Conservation (phyloP, 129 eudicot species). For the Rutidosis leptorrhynchoides region DNA sequence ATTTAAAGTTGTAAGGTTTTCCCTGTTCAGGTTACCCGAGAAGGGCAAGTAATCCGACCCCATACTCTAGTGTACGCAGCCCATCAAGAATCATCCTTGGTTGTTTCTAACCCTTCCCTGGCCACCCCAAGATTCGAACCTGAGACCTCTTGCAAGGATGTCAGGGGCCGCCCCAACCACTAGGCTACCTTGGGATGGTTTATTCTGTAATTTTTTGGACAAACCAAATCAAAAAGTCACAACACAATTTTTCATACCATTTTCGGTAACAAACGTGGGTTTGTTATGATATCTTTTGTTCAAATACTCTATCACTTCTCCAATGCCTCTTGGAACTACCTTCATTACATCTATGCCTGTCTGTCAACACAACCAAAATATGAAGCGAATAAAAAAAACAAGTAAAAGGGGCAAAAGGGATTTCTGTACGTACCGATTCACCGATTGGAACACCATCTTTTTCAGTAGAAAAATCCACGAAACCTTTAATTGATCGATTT, state of each 20-base stretch:
- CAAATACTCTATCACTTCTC: conserved; percentile 47
- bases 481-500: conserved; percentile 47
- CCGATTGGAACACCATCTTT: conserved; percentile 63
- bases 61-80: too few species aligned
- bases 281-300: conserved; percentile 62
- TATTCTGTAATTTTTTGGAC: neutral
- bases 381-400: neutral
- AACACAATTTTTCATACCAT: conserved; percentile 43
- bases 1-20: too few species aligned
- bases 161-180: too few species aligned
- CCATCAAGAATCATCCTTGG: too few species aligned
- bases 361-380: conserved; percentile 18
- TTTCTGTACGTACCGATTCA: conserved; percentile 40
- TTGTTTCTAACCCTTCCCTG: too few species aligned
- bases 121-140: too few species aligned
- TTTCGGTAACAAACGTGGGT: conserved; percentile 74
- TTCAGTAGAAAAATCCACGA: conserved; percentile 15
- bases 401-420: neutral
- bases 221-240: conserved; percentile 1
- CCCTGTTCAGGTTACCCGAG: too few species aligned
- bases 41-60: too few species aligned
- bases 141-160: too few species aligned
- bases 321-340: conserved; percentile 74
- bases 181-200: too few species aligned
- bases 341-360: conserved; percentile 36